A percentile compares a stretch with the other conserved stretches of the same genome.
These are phyloP conservation scores for Colletotrichum melonis DNA, from an alignment of 2,329 filamentous ascomycete species.

Conservation along the genomic window DNA sequence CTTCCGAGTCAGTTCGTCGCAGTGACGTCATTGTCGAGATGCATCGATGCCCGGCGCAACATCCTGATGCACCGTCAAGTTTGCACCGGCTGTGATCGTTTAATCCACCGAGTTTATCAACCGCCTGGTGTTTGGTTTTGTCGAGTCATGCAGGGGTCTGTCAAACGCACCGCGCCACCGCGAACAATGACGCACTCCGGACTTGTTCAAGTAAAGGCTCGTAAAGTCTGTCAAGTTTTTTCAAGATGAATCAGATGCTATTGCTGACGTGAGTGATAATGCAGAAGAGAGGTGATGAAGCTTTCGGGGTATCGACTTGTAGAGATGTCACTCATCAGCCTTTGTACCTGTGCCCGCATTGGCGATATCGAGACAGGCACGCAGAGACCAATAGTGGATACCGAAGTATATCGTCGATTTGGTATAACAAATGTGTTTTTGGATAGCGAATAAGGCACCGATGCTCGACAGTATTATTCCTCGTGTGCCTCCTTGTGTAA, in stretches of 20 bases:
- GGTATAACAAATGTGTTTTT: constrained; percentile 5
- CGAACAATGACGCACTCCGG: constrained; percentile 17
- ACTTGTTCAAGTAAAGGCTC: not conserved
- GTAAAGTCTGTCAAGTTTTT: not conserved
- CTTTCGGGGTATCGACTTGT: not conserved
- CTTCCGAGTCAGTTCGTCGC: constrained; percentile 18
- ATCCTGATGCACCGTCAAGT: constrained; percentile 13
- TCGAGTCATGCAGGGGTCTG: constrained; percentile 19
- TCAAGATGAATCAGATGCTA: not conserved
- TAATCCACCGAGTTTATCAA: constrained; percentile 5
- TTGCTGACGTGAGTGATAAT: constrained; percentile 5
- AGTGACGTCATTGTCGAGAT: constrained; percentile 24
- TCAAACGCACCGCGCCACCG: not conserved
- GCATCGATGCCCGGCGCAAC: constrained; percentile 18
- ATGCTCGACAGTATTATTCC: not conserved
- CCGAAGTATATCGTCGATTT: constrained; percentile 12
- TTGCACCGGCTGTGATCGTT: constrained; percentile 1
- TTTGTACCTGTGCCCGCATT: not conserved
- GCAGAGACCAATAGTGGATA: constrained; percentile 2
- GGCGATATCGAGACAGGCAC: not conserved
- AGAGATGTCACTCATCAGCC: not conserved
- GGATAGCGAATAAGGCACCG: not conserved
- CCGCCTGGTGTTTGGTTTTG: not conserved
- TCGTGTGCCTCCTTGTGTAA: not conserved
- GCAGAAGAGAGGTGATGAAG: constrained; percentile 9